Evolutionary conservation across 148 eudicot genomes (phyloP).

Genomic region (Fagopyrum esculentum): DNA sequence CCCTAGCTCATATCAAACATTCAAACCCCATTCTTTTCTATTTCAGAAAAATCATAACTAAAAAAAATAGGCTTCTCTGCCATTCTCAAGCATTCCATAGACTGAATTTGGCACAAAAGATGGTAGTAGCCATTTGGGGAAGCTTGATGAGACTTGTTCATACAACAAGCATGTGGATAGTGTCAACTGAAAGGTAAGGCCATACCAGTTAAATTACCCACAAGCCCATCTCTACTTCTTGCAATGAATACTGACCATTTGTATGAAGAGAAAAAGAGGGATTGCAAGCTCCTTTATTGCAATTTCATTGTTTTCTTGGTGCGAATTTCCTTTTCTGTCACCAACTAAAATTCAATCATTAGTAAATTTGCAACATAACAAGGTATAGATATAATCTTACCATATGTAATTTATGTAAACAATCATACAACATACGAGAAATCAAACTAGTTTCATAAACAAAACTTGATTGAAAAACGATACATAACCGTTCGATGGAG

Average conservation of each 20-base stretch:
- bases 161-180: neutral
- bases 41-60: neutral
- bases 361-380: neutral
- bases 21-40: neutral
- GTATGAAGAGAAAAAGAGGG: neutral
- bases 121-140: neutral
- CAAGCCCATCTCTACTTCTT: slow-evolving; percentile 2
- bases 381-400: neutral
- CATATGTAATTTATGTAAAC: too few species aligned
- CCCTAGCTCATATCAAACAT: neutral
- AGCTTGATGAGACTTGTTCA: slow-evolving; percentile 7
- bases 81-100: slow-evolving; percentile 1
- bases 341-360: neutral
- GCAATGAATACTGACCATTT: slow-evolving; percentile 4
- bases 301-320: slow-evolving; percentile 1
- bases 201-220: neutral
- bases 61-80: neutral
- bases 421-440: too few species aligned
- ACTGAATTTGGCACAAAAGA: neutral
- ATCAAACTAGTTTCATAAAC: neutral
- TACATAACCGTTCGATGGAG: neutral
- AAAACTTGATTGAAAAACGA: neutral
- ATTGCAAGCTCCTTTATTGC: neutral
- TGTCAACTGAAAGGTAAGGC: slow-evolving; percentile 6
- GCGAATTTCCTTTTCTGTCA: neutral